These are phyloP conservation scores for Epichloe uncinata DNA, from an alignment of 2,329 filamentous ascomycete genomes.

Conservation along the genomic window DNA sequence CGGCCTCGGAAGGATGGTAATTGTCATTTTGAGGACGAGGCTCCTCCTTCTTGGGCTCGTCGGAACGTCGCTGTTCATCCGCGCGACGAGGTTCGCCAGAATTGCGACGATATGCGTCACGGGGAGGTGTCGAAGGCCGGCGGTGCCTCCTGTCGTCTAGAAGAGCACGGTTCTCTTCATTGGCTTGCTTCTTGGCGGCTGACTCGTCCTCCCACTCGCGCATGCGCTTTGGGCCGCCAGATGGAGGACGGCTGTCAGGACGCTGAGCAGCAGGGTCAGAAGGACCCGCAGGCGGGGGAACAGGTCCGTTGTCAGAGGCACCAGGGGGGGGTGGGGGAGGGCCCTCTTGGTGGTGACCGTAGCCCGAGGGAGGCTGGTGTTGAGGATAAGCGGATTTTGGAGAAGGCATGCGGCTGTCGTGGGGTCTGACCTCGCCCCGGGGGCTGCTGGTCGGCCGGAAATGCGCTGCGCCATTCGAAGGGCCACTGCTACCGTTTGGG, in stretches of 20 bases:
- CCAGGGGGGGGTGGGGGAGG: constrained; percentile 31
- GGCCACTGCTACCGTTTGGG: constrained; percentile 23
- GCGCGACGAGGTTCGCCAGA: constrained; percentile 59
- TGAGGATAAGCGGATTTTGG: constrained; percentile 77
- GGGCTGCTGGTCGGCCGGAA: constrained; percentile 64
- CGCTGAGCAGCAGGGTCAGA: constrained; percentile 53
- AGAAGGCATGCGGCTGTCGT: constrained; percentile 82
- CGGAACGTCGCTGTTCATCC: constrained; percentile 48
- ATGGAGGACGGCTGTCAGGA: constrained; percentile 60
- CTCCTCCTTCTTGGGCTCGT: constrained; percentile 44
- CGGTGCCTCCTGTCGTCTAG: constrained; percentile 75
- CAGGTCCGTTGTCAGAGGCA: constrained; percentile 42
- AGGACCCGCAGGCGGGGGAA: constrained; percentile 31
- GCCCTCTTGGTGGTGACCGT: constrained; percentile 57
- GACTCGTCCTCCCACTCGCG: constrained; percentile 88
- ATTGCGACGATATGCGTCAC: constrained; percentile 59
- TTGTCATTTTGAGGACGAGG: constrained; percentile 61
- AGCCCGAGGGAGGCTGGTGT: constrained; percentile 40
- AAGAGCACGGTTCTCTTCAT: constrained; percentile 74
- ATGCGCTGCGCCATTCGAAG: constrained; percentile 46
- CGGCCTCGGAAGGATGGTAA: constrained; percentile 87
- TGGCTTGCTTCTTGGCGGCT: constrained; percentile 70
- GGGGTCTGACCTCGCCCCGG: constrained; percentile 68
- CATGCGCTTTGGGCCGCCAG: constrained; percentile 68
- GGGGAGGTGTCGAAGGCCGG: constrained; percentile 60